Percentiles rank a stretch among this genome's conserved stretches.
Evolutionary conservation across 768 basidiomycete species (phyloP).

Genomic region (Tulasnella sp.): DNA sequence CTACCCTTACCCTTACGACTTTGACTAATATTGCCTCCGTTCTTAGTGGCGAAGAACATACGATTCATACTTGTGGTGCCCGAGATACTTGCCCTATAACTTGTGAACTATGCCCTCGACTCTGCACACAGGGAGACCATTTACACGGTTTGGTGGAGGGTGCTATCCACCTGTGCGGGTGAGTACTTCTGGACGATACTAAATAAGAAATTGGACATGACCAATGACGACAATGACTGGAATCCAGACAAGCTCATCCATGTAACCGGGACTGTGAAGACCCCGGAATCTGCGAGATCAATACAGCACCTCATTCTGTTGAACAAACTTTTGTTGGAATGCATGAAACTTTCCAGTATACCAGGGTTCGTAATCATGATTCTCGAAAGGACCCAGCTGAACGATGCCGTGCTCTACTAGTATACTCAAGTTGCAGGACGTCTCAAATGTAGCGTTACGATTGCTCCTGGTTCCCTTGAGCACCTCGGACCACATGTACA

Average conservation of each 20-base stretch:
- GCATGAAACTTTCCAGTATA: constrained; percentile 51
- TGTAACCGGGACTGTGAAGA: constrained; percentile 34
- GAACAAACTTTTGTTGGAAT: constrained; percentile 48
- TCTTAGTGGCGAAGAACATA: constrained; percentile 34
- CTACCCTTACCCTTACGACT: neutral
- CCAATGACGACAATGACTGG: neutral
- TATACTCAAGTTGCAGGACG: constrained; percentile 35
- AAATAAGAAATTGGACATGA: no score
- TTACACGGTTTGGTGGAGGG: constrained; percentile 36
- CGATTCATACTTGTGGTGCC: constrained; percentile 38
- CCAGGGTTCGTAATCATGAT: constrained; percentile 34
- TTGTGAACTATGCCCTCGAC: constrained; percentile 43
- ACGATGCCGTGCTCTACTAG: no score
- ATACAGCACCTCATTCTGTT: constrained; percentile 44
- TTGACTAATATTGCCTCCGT: no score
- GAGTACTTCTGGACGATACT: constrained; percentile 10
- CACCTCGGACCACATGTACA: constrained; percentile 42
- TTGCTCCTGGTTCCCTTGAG: constrained; percentile 31
- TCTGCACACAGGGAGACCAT: constrained; percentile 38
- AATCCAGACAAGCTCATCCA: constrained; percentile 38
- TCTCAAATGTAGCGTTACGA: constrained; percentile 35
- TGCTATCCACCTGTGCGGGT: constrained; percentile 48
- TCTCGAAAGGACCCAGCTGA: neutral
- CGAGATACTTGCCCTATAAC: constrained; percentile 37
- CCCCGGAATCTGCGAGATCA: constrained; percentile 45